Percentiles rank a stretch among this genome's conserved stretches.
These are phyloP conservation scores for Candida coquimbonensis DNA, from an alignment of 805 yeast species.

Conservation along the genomic window DNA sequence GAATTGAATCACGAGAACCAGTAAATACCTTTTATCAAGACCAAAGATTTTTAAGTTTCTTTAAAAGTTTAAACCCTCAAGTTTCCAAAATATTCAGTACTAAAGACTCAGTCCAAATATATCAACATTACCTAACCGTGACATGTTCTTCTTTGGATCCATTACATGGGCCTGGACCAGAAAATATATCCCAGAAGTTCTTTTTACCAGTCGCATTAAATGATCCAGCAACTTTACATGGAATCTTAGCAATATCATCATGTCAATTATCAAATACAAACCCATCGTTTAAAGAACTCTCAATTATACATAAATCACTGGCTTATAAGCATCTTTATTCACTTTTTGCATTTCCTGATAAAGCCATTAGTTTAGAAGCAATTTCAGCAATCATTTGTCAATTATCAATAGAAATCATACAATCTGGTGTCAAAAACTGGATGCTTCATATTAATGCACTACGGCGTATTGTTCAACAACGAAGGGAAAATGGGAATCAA, in stretches of 20 bases:
- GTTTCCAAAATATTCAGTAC: conserved; percentile 2
- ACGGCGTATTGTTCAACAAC: conserved; percentile 4
- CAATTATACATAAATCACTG: conserved; percentile 9
- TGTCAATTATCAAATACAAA: conserved; percentile 9
- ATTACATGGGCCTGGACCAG: conserved; percentile 10
- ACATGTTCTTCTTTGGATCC: conserved; percentile 12
- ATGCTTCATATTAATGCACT: conserved; percentile 8
- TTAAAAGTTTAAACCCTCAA: not conserved
- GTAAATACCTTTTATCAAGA: not conserved
- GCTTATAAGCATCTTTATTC: conserved; percentile 9
- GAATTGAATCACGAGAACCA: conserved; percentile 1
- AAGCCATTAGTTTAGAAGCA: conserved; percentile 4
- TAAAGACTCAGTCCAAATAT: conserved; percentile 1
- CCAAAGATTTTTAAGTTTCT: not conserved
- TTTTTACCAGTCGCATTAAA: conserved; percentile 10
- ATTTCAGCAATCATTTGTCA: conserved; percentile 12
- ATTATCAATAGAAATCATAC: conserved; percentile 9
- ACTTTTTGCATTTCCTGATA: not conserved
- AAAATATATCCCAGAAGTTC: conserved; percentile 11
- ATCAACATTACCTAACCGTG: conserved; percentile 6
- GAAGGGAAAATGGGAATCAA: not conserved
- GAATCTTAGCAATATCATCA: conserved; percentile 10
- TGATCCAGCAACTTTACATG: conserved; percentile 11
- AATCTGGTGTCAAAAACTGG: conserved; percentile 10
- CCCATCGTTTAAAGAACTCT: conserved; percentile 3